Percentiles rank a stretch among this genome's conserved stretches.
Conservation (phyloP, 192 early-diverging fungal species). For the Podila epicladia region DNA sequence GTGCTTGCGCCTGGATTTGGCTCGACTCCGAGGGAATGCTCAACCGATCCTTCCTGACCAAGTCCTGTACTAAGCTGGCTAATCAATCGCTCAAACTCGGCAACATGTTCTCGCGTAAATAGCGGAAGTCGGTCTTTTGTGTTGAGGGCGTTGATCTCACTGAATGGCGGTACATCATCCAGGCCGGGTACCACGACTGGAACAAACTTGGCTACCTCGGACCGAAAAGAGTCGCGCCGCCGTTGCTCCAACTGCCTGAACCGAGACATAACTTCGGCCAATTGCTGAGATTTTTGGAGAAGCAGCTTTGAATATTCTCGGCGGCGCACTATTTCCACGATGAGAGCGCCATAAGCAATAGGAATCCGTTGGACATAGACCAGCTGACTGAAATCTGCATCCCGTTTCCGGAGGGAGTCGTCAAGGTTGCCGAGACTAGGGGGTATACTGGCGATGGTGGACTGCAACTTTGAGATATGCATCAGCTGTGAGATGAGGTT, state of each 20-base stretch:
- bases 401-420: slow-evolving; percentile 36
- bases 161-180: slow-evolving; percentile 56
- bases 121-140: slow-evolving; percentile 40
- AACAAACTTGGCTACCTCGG: slow-evolving; percentile 51
- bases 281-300: slow-evolving; percentile 50
- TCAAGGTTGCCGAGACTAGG: slow-evolving; percentile 33
- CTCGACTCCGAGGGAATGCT: slow-evolving; percentile 9
- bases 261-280: slow-evolving; percentile 52
- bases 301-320: slow-evolving; percentile 59
- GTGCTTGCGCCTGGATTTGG: slow-evolving; percentile 22
- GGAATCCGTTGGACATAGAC: slow-evolving; percentile 53
- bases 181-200: slow-evolving; percentile 50
- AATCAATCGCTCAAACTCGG: slow-evolving; percentile 41
- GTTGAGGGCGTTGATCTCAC: slow-evolving; percentile 57
- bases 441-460: slow-evolving; percentile 54
- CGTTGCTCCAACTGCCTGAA: slow-evolving; percentile 51
- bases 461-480: slow-evolving; percentile 55
- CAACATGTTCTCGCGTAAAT: slow-evolving; percentile 54
- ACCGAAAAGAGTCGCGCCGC: slow-evolving; percentile 52
- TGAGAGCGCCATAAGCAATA: slow-evolving; percentile 58
- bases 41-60: slow-evolving; percentile 9
- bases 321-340: slow-evolving; percentile 62
- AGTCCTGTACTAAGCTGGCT: slow-evolving; percentile 26
- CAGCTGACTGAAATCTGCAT: slow-evolving; percentile 48
- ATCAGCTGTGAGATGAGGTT: slow-evolving; percentile 49